Evolutionary conservation across 1,139 yeast genomes (phyloP).

Genomic region (Yamadazyma triangularis): DNA sequence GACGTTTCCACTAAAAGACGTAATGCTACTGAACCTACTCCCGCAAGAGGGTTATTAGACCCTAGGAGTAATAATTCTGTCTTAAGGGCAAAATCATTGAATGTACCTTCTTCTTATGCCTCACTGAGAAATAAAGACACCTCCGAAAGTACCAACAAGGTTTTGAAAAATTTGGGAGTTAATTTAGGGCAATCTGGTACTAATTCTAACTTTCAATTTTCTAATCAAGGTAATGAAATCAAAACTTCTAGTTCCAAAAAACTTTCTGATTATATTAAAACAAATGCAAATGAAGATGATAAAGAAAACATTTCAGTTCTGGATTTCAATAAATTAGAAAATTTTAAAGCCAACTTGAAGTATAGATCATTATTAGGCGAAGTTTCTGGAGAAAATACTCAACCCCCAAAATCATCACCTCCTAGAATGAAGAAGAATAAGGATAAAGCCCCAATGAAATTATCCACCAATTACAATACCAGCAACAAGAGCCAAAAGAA

Average conservation of each 20-base stretch:
- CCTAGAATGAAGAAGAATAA: not conserved
- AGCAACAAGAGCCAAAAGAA: not conserved
- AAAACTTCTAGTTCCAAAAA: conserved; percentile 45
- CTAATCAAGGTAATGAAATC: not conserved
- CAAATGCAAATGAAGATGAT: conserved; percentile 4
- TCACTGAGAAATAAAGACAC: conserved; percentile 16
- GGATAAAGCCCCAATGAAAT: not conserved
- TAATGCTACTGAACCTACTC: conserved; percentile 18
- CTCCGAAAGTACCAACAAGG: conserved; percentile 30
- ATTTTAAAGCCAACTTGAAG: conserved; percentile 10
- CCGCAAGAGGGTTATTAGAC: conserved; percentile 27
- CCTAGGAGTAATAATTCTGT: conserved; percentile 31
- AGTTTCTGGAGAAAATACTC: not conserved
- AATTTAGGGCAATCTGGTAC: conserved; percentile 15
- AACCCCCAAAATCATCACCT: not conserved
- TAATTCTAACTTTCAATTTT: not conserved
- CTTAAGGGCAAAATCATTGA: conserved; percentile 36
- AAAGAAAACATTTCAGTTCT: conserved; percentile 12
- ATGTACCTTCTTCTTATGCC: conserved; percentile 24
- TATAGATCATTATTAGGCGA: not conserved
- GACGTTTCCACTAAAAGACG: conserved; percentile 9
- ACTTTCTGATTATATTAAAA: conserved; percentile 28
- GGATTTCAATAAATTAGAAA: conserved; percentile 11
- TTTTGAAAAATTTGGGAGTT: conserved; percentile 43
- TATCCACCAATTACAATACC: no score